Evolutionary conservation across 108 stramenopile species (phyloP).

Genomic region (Skeletonema potamos): DNA sequence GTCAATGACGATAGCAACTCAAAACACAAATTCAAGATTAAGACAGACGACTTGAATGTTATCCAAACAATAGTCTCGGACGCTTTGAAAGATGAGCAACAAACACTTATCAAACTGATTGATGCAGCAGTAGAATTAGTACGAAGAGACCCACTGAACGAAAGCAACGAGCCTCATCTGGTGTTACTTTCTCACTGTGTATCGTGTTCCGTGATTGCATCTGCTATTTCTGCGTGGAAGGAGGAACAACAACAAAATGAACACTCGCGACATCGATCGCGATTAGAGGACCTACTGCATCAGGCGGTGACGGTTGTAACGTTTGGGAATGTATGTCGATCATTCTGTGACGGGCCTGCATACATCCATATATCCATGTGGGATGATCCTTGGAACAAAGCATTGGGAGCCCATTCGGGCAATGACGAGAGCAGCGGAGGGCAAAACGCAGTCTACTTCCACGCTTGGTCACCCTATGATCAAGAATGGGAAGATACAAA

Average conservation of each 20-base stretch:
- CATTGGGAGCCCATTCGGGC: conserved; percentile 10
- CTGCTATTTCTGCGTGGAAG: not conserved
- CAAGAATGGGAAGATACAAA: conserved; percentile 1
- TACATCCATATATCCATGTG: conserved; percentile 45
- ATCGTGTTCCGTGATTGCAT: not conserved
- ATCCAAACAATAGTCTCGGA: not conserved
- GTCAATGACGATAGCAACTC: not conserved
- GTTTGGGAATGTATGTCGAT: conserved; percentile 7
- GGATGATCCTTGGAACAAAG: conserved; percentile 20
- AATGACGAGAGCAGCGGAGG: conserved; percentile 22
- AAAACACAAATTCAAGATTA: not conserved
- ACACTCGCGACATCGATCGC: not conserved
- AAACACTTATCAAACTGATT: not conserved
- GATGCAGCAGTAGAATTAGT: not conserved
- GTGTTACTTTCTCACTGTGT: not conserved
- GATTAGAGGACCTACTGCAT: conserved; percentile 12
- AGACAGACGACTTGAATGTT: not conserved
- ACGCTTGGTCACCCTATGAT: conserved; percentile 32
- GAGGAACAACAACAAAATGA: not conserved
- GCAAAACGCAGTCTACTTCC: conserved; percentile 31
- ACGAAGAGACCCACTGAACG: not conserved
- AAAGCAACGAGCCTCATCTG: not conserved
- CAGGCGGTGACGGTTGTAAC: conserved; percentile 38
- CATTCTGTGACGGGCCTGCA: conserved; percentile 27
- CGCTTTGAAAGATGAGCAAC: not conserved